Percentiles rank a stretch among this genome's conserved stretches.
These are phyloP conservation scores for Pythium brassicae DNA, from an alignment of 352 stramenopile genomes.

Conservation along the genomic window DNA sequence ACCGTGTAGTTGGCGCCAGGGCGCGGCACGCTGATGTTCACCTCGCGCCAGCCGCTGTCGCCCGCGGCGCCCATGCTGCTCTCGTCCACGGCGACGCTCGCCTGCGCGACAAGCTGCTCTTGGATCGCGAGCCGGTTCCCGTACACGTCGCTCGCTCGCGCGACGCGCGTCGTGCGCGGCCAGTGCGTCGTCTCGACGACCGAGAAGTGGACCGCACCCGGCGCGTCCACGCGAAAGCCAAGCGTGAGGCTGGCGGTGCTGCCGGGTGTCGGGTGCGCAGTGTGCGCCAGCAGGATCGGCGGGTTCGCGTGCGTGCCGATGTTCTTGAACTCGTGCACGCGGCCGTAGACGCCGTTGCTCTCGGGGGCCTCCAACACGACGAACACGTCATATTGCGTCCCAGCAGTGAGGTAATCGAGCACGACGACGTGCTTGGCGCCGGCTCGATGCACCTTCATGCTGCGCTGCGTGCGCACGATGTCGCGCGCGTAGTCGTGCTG, in stretches of 20 bases:
- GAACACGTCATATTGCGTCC: slow-evolving; percentile 60
- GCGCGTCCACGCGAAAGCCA: slow-evolving; percentile 56
- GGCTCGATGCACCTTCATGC: slow-evolving; percentile 24
- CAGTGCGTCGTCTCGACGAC: slow-evolving; percentile 41
- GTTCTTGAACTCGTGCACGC: slow-evolving; percentile 32
- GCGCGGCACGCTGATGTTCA: slow-evolving; percentile 49
- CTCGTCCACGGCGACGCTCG: slow-evolving; percentile 29
- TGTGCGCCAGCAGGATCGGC: slow-evolving; percentile 60
- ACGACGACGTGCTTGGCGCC: slow-evolving; percentile 38
- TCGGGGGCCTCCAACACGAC: slow-evolving; percentile 47
- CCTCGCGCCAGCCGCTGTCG: slow-evolving; percentile 43
- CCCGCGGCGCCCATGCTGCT: slow-evolving; percentile 18
- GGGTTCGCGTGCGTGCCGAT: slow-evolving; percentile 62
- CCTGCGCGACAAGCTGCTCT: slow-evolving; percentile 43
- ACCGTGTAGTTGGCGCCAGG: slow-evolving; percentile 62
- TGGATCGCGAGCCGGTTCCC: slow-evolving; percentile 63
- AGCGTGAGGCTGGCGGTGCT: slow-evolving; percentile 43
- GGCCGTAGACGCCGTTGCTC: slow-evolving; percentile 58
- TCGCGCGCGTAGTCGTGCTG: slow-evolving; percentile 60
- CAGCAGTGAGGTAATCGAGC: slow-evolving; percentile 54
- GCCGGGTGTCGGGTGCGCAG: slow-evolving; percentile 53
- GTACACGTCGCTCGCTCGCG: slow-evolving; percentile 38
- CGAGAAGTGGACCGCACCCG: slow-evolving; percentile 57
- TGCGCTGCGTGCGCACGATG: slow-evolving; percentile 46
- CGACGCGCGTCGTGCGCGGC: slow-evolving; percentile 29